phyloP scores from a whole-genome alignment of 1,284 basidiomycete species.

The Sanghuangporus baumii region DNA sequence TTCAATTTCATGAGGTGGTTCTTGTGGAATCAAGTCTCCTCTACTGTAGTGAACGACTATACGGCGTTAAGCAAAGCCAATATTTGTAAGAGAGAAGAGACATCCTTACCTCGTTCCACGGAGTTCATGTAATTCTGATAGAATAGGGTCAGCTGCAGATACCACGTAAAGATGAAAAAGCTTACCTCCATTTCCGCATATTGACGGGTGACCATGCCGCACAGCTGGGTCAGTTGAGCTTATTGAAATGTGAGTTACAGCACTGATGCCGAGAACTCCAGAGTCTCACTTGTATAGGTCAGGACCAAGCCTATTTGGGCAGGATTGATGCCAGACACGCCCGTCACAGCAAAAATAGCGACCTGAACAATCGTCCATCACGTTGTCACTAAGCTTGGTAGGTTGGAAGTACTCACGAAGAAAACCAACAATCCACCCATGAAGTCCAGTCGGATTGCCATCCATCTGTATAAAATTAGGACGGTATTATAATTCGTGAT shows the following conservation, averaged over 20 bases:
- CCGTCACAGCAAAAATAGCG: slow-evolving; percentile 45
- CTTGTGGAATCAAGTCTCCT: slow-evolving; percentile 51
- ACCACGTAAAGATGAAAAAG: neutral
- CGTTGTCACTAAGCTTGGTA: neutral
- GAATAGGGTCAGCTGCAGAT: slow-evolving; percentile 8
- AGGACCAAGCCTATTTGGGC: slow-evolving; percentile 70
- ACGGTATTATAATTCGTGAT: neutral
- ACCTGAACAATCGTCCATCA: slow-evolving; percentile 30
- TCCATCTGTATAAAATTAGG: slow-evolving; percentile 45
- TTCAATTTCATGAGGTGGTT: slow-evolving; percentile 54
- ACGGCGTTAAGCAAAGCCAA: neutral
- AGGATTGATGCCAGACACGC: slow-evolving; percentile 51
- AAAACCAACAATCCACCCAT: slow-evolving; percentile 65
- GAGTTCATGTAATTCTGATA: slow-evolving; percentile 67
- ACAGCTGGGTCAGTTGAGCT: slow-evolving; percentile 40
- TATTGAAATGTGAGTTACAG: slow-evolving; percentile 24
- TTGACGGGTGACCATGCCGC: slow-evolving; percentile 54
- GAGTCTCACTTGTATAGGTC: slow-evolving; percentile 50
- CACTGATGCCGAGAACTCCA: slow-evolving; percentile 5
- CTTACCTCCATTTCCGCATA: slow-evolving; percentile 60
- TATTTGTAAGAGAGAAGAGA: slow-evolving; percentile 7
- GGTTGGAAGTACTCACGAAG: slow-evolving; percentile 38
- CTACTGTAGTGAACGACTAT: slow-evolving; percentile 58
- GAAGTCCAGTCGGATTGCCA: slow-evolving; percentile 75
- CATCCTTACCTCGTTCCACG: slow-evolving; percentile 52